Percentiles rank a stretch among this genome's conserved stretches.
Conservation (phyloP, 768 basidiomycete species). For the Phanerochaete carnosa region DNA sequence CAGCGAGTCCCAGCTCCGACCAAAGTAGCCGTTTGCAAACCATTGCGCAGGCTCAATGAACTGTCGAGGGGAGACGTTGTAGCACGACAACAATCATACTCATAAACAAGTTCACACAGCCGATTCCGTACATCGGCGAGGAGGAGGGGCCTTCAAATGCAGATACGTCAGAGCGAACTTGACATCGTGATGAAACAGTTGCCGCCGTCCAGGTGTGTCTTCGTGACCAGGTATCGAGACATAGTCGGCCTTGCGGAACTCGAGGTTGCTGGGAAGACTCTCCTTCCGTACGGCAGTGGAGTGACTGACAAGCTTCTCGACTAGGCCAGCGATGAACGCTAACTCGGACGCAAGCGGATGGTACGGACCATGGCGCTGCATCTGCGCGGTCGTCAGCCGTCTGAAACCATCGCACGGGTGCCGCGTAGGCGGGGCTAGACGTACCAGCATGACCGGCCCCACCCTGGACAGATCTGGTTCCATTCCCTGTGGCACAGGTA, state of each 20-base stretch:
- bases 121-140: conserved; percentile 33
- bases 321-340: conserved; percentile 31
- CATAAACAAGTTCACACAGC: neutral
- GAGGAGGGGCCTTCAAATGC: conserved; percentile 22
- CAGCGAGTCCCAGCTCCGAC: conserved; percentile 24
- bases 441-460: conserved; percentile 36
- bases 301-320: conserved; percentile 26
- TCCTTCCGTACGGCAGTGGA: conserved; percentile 23
- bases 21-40: conserved; percentile 38
- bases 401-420: neutral
- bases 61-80: neutral
- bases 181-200: conserved; percentile 39
- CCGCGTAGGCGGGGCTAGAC: conserved; percentile 3
- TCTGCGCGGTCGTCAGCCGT: conserved; percentile 21
- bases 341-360: conserved; percentile 32
- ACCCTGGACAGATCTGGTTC: conserved; percentile 31
- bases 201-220: conserved; percentile 32
- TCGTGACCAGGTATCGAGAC: conserved; percentile 30
- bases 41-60: conserved; percentile 37
- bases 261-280: conserved; percentile 29
- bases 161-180: conserved; percentile 31
- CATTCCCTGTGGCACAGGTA: conserved; percentile 27
- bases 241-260: conserved; percentile 37
- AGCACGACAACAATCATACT: no score
- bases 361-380: conserved; percentile 41